phyloP scores from a whole-genome alignment of 2,329 filamentous ascomycete species.

The Trichoderma sp. region DNA sequence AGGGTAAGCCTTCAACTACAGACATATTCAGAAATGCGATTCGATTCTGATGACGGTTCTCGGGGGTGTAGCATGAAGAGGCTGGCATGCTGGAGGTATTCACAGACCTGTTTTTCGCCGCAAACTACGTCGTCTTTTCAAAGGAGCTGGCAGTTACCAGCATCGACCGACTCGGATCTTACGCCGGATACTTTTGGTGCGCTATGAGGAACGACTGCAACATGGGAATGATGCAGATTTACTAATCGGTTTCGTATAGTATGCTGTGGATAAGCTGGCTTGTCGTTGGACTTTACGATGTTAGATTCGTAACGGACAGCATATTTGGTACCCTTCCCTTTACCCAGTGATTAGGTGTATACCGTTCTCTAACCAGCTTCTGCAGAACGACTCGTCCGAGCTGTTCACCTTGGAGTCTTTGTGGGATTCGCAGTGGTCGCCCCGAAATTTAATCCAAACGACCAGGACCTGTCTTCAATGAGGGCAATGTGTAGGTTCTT shows the following conservation, averaged over 20 bases:
- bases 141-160: slow-evolving; percentile 38
- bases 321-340: slow-evolving; percentile 49
- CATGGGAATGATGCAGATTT: background rate
- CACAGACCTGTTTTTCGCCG: slow-evolving; percentile 50
- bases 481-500: slow-evolving; percentile 43
- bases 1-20: background rate
- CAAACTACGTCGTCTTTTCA: slow-evolving; percentile 63
- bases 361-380: too few species aligned
- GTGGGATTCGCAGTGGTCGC: slow-evolving; percentile 65
- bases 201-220: background rate
- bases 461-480: slow-evolving; percentile 44
- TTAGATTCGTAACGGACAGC: slow-evolving; percentile 65
- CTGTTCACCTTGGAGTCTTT: slow-evolving; percentile 64
- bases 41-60: background rate
- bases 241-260: slow-evolving; percentile 31
- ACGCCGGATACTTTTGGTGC: slow-evolving; percentile 42
- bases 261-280: slow-evolving; percentile 72
- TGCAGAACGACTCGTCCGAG: slow-evolving; percentile 56
- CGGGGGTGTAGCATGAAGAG: slow-evolving; percentile 37
- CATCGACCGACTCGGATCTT: slow-evolving; percentile 37
- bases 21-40: background rate
- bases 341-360: too few species aligned
- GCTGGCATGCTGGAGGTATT: slow-evolving; percentile 43
- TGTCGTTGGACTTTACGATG: slow-evolving; percentile 63
- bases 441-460: slow-evolving; percentile 44